Conservation (phyloP, 2,329 filamentous ascomycete species). For the Phialophora tarda region DNA sequence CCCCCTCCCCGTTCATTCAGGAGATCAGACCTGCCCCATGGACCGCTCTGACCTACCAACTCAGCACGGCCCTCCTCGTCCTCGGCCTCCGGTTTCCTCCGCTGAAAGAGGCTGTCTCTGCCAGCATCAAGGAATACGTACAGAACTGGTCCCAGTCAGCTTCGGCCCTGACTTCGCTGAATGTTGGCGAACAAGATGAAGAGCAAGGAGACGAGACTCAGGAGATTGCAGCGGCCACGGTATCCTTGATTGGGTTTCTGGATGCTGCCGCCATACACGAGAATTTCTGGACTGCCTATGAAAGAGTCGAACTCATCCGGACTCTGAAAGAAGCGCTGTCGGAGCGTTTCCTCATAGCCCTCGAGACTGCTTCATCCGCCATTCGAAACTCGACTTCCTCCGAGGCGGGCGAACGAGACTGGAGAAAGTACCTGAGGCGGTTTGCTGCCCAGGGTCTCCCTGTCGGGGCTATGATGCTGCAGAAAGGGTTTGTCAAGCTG, state of each 20-base stretch:
- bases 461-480: constrained; percentile 86
- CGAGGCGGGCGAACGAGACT: constrained; percentile 74
- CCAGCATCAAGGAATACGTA: constrained; percentile 74
- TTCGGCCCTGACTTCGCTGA: constrained; percentile 59
- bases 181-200: constrained; percentile 62
- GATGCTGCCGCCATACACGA: constrained; percentile 78
- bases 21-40: constrained; percentile 86
- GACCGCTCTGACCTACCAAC: constrained; percentile 78
- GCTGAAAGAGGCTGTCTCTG: constrained; percentile 69
- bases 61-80: constrained; percentile 80
- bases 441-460: constrained; percentile 81
- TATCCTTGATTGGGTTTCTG: constrained; percentile 89
- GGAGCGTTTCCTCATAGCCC: constrained; percentile 80
- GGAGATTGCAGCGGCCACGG: constrained; percentile 73
- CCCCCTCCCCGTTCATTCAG: constrained; percentile 79
- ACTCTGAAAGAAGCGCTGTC: constrained; percentile 75
- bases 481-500: constrained; percentile 85
- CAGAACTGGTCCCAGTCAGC: constrained; percentile 70
- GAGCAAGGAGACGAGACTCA: constrained; percentile 61
- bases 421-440: constrained; percentile 83
- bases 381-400: constrained; percentile 77
- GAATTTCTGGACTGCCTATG: constrained; percentile 78
- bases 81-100: constrained; percentile 74
- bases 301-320: constrained; percentile 74
- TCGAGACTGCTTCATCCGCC: constrained; percentile 89